Base-by-base conservation (phyloP, 2,329 filamentous ascomycete species). In the Coniochaeta sp. region DNA sequence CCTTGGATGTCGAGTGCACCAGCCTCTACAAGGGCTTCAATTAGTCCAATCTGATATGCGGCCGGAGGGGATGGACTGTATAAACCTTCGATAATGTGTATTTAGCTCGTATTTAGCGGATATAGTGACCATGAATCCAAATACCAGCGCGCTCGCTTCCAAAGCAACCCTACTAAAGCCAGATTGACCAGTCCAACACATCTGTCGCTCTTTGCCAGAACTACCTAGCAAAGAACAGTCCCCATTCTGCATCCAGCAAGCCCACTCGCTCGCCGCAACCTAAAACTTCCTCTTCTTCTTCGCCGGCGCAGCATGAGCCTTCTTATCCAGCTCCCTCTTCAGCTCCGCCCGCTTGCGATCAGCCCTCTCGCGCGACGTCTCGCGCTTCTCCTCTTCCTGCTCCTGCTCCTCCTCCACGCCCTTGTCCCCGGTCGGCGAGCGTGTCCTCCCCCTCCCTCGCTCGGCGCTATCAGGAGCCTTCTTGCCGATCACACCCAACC, bases 261-360 rank as follows among this genome's bases (percentile, higher is more conserved):
- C n/a, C n/a, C n/a, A n/a, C n/a, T n/a, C n/a, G n/a, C n/a, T n/a
- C n/a, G n/a, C n/a, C n/a, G n/a, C 40, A 19, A 44, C 26, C 66
- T 68, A 85, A 62, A 85, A 85, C 57, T 75, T 80, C 50, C 82
- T 74, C 71, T 83, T 85, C 73, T 85, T 85, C 69, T 79, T 82
- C 7, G 73, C 74, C 4, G 82, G 82, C 1, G 75, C 76, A 36
- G 34, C 34, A 0, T 78, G 74, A 3, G 76, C 76, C 65, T 80
- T 81, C 61, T 68, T 77, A 63, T 82, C 77, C 16, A 83, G 69
- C 38, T 84, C 79, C 60, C 72, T 74, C 59, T 80, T 77, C 30
- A 83, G 69, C 64, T 84, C 80, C n/a, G 76, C 74, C 57, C 81
- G 74, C 62, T 77, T 80, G 38, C 79, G 73, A 61, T 82, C 77